Conservation (phyloP, 805 yeast genomes). For the Jamesozyma gamospora region DNA sequence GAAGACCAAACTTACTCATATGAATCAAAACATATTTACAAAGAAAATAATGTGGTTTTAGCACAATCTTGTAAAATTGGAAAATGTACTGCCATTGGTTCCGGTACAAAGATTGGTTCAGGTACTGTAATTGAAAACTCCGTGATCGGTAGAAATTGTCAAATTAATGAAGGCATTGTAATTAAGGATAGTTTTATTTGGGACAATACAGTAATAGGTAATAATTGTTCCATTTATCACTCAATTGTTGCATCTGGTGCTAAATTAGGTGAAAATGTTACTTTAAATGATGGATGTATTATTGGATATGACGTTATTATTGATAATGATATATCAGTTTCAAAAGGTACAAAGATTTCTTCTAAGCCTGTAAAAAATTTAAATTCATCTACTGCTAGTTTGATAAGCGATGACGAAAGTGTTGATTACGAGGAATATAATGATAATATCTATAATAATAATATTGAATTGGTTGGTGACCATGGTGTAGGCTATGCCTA, state of each 20-base stretch:
- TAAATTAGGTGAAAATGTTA: conserved; percentile 41
- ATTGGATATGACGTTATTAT: conserved; percentile 67
- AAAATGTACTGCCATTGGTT: conserved; percentile 73
- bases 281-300: conserved; percentile 59
- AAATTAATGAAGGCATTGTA: conserved; percentile 65
- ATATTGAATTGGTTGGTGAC: conserved; percentile 29
- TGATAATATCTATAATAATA: conserved; percentile 14
- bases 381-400: conserved; percentile 21
- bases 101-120: conserved; percentile 66
- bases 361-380: conserved; percentile 35
- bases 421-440: conserved; percentile 24
- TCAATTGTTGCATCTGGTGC: conserved; percentile 66
- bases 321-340: conserved; percentile 42
- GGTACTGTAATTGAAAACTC: conserved; percentile 56
- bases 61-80: conserved; percentile 89
- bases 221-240: conserved; percentile 46
- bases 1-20: conserved; percentile 66
- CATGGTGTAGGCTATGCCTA: conserved; percentile 31
- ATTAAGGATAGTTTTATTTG: conserved; percentile 75
- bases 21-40: conserved; percentile 78
- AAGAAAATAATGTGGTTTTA: conserved; percentile 76
- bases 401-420: conserved; percentile 1
- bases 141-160: conserved; percentile 78
- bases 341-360: conserved; percentile 43
- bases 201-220: conserved; percentile 71